Evolutionary conservation across 805 yeast species (phyloP), one percentile per base, ranked within the genome.

Genomic region (Saturnispora diversa): DNA sequence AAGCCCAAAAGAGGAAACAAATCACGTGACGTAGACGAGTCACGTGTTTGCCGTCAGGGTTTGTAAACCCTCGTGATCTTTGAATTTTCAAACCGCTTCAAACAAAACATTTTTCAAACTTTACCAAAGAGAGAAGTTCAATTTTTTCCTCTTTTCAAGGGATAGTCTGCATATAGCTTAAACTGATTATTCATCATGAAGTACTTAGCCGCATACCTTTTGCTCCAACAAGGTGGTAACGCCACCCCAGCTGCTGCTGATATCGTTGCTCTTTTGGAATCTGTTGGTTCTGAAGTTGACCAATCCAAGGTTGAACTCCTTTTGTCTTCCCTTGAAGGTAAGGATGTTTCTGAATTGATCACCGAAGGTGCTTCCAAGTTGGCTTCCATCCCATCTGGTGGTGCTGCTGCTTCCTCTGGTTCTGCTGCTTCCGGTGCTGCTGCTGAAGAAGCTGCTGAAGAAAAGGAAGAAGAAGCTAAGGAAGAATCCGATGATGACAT

Each of bases 171-270:
- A 52, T 59, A 40, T 21, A 66, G 84, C 85, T 80, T 80, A 79
- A 78, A 76, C 68, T 76, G 84, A 78, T 79, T 79, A 79, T 78
- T 78, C 81, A 51, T 45, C 53, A 62, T 87, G 97, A 92, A 87
- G 84, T 90, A 90, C 81, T 83, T 92, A 75, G 98, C 98, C 74
- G 97, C 98, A 72, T 92, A 92, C 79, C 83, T 92, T 72, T 83
- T 90, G 74, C 80, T 92, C 72, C 87, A 82, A 75, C 87, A 92
- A 69, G 95, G 95, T 72, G 98, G 97, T 69, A 80, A 79, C 76
- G 68, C 87, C 66, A 64, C 92, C 62, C 97, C 98, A 72, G 74
- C 95, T 58, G 94, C 95, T 59, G 79, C 83, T 64, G 90, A 86
- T 70, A 77, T 92, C 77, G 73, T 84, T 71, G 62, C 81, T 58